Percentiles rank a stretch among this genome's conserved stretches.
These are phyloP conservation scores for Fusarium euwallaceae DNA, from an alignment of 2,329 filamentous ascomycete genomes.

Conservation along the genomic window DNA sequence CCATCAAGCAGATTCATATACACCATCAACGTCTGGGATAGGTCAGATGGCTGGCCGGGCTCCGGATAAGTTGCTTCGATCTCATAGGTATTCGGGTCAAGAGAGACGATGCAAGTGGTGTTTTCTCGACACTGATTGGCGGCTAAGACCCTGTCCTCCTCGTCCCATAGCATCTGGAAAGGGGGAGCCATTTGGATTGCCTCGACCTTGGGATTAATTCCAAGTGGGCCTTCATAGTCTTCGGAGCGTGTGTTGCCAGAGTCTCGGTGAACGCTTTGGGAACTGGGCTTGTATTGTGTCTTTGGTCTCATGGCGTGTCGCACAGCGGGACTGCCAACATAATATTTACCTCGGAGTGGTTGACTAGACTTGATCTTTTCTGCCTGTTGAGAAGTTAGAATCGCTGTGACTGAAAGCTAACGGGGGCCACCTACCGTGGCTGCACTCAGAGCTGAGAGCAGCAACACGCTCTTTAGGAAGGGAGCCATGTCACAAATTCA, in stretches of 20 bases:
- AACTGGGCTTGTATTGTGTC: not conserved
- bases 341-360: not conserved
- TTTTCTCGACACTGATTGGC: not conserved
- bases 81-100: not conserved
- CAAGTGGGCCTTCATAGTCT: not conserved
- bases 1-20: not conserved
- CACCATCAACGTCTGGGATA: not conserved
- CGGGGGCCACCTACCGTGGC: not conserved
- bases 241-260: not conserved
- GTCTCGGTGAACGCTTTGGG: not conserved
- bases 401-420: not conserved
- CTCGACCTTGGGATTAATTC: not conserved
- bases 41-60: not conserved
- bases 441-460: not conserved
- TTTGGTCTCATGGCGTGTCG: not conserved
- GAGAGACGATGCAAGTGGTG: not conserved
- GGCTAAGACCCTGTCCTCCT: not conserved
- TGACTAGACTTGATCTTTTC: not conserved
- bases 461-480: not conserved
- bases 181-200: not conserved
- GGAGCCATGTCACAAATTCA: not conserved
- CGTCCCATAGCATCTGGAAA: not conserved
- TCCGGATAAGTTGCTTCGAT: not conserved
- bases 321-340: not conserved
- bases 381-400: not conserved